Base-by-base conservation (phyloP, 176 grass and related monocot genomes). In the Phyllostachys edulis region DNA sequence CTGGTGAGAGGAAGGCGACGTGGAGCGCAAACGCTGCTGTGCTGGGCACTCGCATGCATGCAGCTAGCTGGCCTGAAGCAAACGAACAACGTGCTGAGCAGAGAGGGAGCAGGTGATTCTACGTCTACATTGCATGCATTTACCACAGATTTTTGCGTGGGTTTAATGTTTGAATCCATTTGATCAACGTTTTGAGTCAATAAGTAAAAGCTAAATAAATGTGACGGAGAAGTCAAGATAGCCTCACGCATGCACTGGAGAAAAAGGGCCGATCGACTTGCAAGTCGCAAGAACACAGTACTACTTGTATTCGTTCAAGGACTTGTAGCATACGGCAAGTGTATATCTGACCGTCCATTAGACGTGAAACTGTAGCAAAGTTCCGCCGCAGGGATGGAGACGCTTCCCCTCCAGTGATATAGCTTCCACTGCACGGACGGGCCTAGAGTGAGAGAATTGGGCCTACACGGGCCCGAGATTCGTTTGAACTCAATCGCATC, bases 1-100 rank as follows among this genome's bases (percentile, higher is more conserved):
- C 29, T 29, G 29, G 1, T 18, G 72, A 23, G 67, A 36, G 38
- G 82, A 20, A 83, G 80, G 69, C 20, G 80, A 73, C 17, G 80
- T 82, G 82, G 49, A 27, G 68, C 75, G 21, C 10, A 3, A 9
- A 5, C 47, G 47, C 47, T 56, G 67, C 32, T 29, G 29, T 29
- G 29, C 29, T 29, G 29, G 29, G 29, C 29, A 29, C 5, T 15
- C 29, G 50, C 47, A 41, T n/a, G 32, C 41, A 14, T 32, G 67
- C 24, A 17, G 57, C 47, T 77, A 32, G 55, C 42, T 72, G 67
- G 63, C 51, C 63, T 70, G 79, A 72, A 46, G 42, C 72, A 36
- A 82, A 2, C 63, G 50, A 63, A 77, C 63, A 69, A 42, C 41
- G n/a, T n/a, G n/a, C 20, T 17, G 16, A 49, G 29, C 64, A 57